Base-by-base conservation (phyloP, 345 rosid species). In the Rhizophora mangle region DNA sequence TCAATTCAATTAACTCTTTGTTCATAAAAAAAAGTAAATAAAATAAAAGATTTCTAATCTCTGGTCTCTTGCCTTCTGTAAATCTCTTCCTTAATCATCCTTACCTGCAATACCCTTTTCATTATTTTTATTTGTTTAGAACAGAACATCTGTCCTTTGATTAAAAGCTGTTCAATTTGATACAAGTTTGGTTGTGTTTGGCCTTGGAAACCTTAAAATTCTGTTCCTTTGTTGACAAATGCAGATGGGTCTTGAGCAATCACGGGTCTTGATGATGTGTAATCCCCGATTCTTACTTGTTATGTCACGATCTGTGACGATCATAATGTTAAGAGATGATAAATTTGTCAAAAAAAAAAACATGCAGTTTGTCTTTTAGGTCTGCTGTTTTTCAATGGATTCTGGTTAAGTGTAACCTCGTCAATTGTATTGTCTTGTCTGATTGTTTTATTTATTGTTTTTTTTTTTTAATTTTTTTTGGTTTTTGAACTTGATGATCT, bases 161-260 rank as follows among this genome's bases (percentile, higher is more conserved):
- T 81, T 78, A 75, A 67, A 76, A 75, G 54, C 55, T 81, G 76
- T 68, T 64, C 43, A 77, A 74, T 82, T 78, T 47, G 68, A 68
- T 72, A 57, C 31, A 54, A 66, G 24, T 67, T 74, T 64, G 69
- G 61, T 68, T 52, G 6, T 68, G 72, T 72, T 68, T 64, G 80
- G 77, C 68, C 71, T 24, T 51, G 57, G 43, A 72, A 76, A 62
- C 60, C 69, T 63, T 70, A 72, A 59, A 68, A 55, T 67, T 72
- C 68, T 69, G 65, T 65, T 73, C 74, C 63, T 46, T 82, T 79
- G 67, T 77, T 69, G 74, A 67, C 73, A 46, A 80, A 77, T 85
- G 86, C 82, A 70, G 82, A 82, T 82, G 83, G 84, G 79, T 66
- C 75, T 84, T 72, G 74, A 68, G 67, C 82, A 79, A 84, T 77